Evolutionary conservation across 768 basidiomycete species (phyloP), one percentile per base, ranked within the genome.

Genomic region (Termitomyces sp.): DNA sequence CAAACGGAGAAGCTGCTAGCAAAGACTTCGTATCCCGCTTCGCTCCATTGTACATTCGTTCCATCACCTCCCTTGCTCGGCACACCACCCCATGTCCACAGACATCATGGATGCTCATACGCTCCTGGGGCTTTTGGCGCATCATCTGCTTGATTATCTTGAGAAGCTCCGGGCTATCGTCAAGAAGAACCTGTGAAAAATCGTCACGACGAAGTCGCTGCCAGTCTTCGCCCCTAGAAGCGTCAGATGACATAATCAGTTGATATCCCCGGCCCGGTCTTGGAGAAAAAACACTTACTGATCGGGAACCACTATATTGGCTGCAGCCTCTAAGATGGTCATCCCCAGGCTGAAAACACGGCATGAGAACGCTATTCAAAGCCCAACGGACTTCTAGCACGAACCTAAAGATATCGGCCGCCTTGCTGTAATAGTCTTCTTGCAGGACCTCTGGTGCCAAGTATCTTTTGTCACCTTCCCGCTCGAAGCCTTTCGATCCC

Each of bases 391-490:
- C 67, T 42, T 17, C 21, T 29, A 66, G 59, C 43, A 76, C 88
- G 74, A 69, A 94, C 95, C 90, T 95, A 79, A 98, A 99, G 54
- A 98, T 84, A 77, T 99, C 97, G 53, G 97, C 95, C 59, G 90
- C 92, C 73, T 87, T 91, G 65, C 95, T 87, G 71, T 98, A 99
- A 55, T 77, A 78, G 32, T 96, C 96, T 69, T 51, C 49, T 1
- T 93, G 86, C 52, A 99, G 77, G 41, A 98, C 91, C 75, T 99
- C 97, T 11, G 93, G 93, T 40, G 97, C 95, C 74, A 99, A 82
- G 75, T 99, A 99, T 62, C 95, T 79, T 69, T 98, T 90, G 72
- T 99, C 97, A 5, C 97, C 97, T 71, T 99, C 97, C 16, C 97
- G 83, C 71, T 98, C 96, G 68, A 98, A 94, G 8, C 78, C 81